A percentile compares a stretch with the other conserved stretches of the same genome.
Evolutionary conservation across 2,329 filamentous ascomycete genomes (phyloP).

Genomic region (Bipolaris zeicola): DNA sequence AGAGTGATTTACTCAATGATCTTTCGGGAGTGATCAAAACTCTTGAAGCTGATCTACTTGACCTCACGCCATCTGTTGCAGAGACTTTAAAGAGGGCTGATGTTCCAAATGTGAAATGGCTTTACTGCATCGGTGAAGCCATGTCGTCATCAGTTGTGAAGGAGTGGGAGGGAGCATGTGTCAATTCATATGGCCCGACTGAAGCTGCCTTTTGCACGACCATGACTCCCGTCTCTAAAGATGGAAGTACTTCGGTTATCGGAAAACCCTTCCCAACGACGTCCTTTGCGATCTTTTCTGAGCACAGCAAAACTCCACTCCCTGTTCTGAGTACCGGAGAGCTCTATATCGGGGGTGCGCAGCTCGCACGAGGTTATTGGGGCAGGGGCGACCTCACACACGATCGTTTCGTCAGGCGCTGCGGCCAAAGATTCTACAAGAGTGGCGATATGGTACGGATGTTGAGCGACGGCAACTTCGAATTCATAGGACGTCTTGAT

Average conservation of each 20-base stretch:
- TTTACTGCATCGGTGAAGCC: slow-evolving; percentile 54
- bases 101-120: slow-evolving; percentile 48
- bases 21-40: slow-evolving; percentile 43
- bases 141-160: slow-evolving; percentile 49
- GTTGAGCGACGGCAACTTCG: slow-evolving; percentile 47
- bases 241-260: slow-evolving; percentile 47
- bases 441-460: slow-evolving; percentile 48
- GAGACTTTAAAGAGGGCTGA: slow-evolving; percentile 39
- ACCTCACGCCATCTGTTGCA: slow-evolving; percentile 53
- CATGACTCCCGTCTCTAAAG: slow-evolving; percentile 42
- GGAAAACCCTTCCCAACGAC: slow-evolving; percentile 51
- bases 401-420: slow-evolving; percentile 37
- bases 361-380: slow-evolving; percentile 54
- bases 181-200: slow-evolving; percentile 54
- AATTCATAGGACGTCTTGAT: slow-evolving; percentile 47
- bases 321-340: slow-evolving; percentile 52
- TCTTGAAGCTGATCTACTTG: slow-evolving; percentile 47
- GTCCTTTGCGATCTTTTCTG: slow-evolving; percentile 47
- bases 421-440: slow-evolving; percentile 45
- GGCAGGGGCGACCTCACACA: slow-evolving; percentile 41
- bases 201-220: slow-evolving; percentile 55
- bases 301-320: slow-evolving; percentile 36
- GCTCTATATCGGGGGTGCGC: slow-evolving; percentile 54
- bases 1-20: slow-evolving; percentile 47
- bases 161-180: slow-evolving; percentile 49